Evolutionary conservation across 2,329 filamentous ascomycete species (phyloP).

Genomic region (Elsinoe arachidis): DNA sequence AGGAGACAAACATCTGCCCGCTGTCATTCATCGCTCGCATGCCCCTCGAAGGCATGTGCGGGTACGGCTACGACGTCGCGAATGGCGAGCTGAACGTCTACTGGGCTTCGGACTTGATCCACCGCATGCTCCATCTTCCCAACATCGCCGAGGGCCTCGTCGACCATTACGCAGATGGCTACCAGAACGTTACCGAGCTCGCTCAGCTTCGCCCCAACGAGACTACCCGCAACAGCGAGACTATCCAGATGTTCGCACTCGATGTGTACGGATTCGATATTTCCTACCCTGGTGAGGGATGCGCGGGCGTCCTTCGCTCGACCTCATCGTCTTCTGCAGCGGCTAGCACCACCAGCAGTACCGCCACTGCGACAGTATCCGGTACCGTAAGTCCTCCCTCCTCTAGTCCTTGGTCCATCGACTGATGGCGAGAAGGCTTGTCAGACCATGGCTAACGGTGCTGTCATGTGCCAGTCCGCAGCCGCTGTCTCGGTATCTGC

Average conservation of each 20-base stretch:
- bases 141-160: slow-evolving; percentile 51
- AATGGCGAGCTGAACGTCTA: slow-evolving; percentile 49
- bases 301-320: slow-evolving; percentile 38
- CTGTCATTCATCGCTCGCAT: slow-evolving; percentile 52
- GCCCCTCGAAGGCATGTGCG: slow-evolving; percentile 52
- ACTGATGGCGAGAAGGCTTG: slow-evolving; percentile 12
- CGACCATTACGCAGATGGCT: slow-evolving; percentile 55
- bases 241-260: slow-evolving; percentile 60
- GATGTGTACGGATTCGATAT: slow-evolving; percentile 60
- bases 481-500: slow-evolving; percentile 6
- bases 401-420: slow-evolving; percentile 11
- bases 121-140: slow-evolving; percentile 57
- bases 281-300: slow-evolving; percentile 54
- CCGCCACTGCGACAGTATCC: slow-evolving; percentile 9
- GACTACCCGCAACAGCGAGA: slow-evolving; percentile 50
- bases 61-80: slow-evolving; percentile 54
- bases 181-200: slow-evolving; percentile 46
- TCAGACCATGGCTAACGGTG: slow-evolving; percentile 6
- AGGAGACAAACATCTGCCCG: slow-evolving; percentile 62
- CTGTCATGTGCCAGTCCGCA: slow-evolving; percentile 9
- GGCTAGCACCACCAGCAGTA: slow-evolving; percentile 14
- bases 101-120: slow-evolving; percentile 59
- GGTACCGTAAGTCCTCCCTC: slow-evolving; percentile 14
- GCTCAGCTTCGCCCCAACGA: slow-evolving; percentile 43
- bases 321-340: slow-evolving; percentile 12